These are phyloP conservation scores for Cucurbita pepo DNA, from an alignment of 306 rosid genomes.

Conservation along the genomic window DNA sequence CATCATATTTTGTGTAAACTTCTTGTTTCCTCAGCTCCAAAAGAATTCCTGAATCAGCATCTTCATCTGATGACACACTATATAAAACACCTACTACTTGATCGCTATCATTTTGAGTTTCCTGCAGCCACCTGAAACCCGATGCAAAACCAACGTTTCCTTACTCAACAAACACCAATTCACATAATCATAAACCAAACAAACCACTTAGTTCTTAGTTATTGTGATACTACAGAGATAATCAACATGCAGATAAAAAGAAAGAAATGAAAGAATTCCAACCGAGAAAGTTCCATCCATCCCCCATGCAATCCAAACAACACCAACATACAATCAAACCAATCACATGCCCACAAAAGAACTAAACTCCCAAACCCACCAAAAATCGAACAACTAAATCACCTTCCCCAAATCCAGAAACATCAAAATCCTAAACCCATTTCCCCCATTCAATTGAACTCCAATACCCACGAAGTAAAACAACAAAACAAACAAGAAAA, in stretches of 20 bases:
- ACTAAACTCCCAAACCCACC: neutral
- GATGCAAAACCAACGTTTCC: neutral
- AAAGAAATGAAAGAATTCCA: neutral
- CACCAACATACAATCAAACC: neutral
- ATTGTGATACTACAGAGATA: neutral
- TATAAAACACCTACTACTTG: conserved; percentile 38
- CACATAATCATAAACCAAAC: neutral
- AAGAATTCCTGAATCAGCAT: conserved; percentile 23
- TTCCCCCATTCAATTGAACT: neutral
- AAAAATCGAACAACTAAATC: neutral
- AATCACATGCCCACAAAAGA: neutral
- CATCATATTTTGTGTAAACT: conserved; percentile 8
- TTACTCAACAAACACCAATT: neutral
- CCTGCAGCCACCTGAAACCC: conserved; percentile 69
- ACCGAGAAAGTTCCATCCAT: neutral
- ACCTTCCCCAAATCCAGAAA: neutral
- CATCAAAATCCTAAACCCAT: neutral
- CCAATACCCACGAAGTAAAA: neutral
- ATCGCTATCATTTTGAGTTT: conserved; percentile 27
- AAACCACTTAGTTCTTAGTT: neutral
- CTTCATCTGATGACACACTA: conserved; percentile 18
- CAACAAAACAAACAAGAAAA: neutral
- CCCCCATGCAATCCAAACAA: neutral
- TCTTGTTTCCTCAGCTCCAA: conserved; percentile 39
- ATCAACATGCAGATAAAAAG: neutral